phyloP scores from a whole-genome alignment of 1,284 basidiomycete species.

The Malassezia caprae region DNA sequence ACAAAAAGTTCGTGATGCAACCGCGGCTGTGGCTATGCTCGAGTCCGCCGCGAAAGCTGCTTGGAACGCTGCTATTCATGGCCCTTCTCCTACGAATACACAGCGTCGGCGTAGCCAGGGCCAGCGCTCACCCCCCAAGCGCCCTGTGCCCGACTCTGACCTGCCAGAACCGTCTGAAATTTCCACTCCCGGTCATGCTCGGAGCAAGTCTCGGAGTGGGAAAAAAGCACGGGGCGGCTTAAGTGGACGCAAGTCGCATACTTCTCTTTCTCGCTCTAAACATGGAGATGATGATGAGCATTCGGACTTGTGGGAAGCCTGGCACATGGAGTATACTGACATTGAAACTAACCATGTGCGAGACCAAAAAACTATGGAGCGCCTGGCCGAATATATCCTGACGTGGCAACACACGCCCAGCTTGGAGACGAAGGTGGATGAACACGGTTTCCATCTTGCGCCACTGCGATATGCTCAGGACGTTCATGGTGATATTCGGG shows the following conservation, averaged over 20 bases:
- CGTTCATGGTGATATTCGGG: background rate
- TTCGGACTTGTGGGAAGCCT: slow-evolving; percentile 39
- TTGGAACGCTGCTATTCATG: background rate
- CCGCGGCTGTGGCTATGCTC: slow-evolving; percentile 1
- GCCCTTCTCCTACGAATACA: background rate
- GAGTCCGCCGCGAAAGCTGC: slow-evolving; percentile 10
- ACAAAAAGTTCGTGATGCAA: background rate
- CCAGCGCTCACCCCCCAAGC: background rate
- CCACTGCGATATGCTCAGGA: background rate
- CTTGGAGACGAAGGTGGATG: background rate
- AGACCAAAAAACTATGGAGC: slow-evolving; percentile 17
- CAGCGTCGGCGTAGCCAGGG: background rate
- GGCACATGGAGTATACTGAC: slow-evolving; percentile 44
- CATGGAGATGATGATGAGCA: slow-evolving; percentile 21
- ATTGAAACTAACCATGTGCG: slow-evolving; percentile 31
- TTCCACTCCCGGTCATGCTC: slow-evolving; percentile 6
- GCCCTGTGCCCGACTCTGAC: background rate
- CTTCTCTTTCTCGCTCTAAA: slow-evolving; percentile 16
- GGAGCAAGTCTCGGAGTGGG: slow-evolving; percentile 14
- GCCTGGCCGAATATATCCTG: slow-evolving; percentile 14
- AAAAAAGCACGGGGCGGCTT: slow-evolving; percentile 15
- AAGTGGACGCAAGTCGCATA: slow-evolving; percentile 17
- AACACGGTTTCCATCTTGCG: background rate
- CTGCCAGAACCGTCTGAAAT: background rate
- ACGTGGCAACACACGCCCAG: background rate